Base-by-base conservation (phyloP, 1,284 basidiomycete species). In the Sparassis latifolia region DNA sequence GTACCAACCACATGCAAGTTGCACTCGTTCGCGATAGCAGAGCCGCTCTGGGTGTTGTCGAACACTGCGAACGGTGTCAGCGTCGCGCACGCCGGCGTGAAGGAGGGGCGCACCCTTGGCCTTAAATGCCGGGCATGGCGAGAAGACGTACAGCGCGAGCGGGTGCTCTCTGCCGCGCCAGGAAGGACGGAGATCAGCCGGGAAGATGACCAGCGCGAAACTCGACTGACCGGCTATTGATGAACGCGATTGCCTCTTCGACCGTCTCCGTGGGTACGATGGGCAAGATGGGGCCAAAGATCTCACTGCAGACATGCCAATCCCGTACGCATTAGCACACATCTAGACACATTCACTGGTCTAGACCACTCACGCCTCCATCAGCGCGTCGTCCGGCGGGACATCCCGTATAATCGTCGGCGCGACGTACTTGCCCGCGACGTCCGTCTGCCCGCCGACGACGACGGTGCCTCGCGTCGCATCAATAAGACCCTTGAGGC, bases 121-220 rank as follows among this genome's bases (percentile, higher is more conserved):
- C 66, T 88, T 88, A 61, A 83, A 76, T 28, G 65, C 66, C 1
- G 73, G 58, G 59, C 85, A 77, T 48, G 77, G 66, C 1, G 86
- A 75, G 69, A 92, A 93, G 33, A 89, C 78, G 59, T 93, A 92
- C 9, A 92, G 67, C 0, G 82, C 78, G 5, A 93, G 75, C 2
- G 91, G 88, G 56, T 90, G 82, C 87, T 43, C 84, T 86, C 5
- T 33, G 37, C 33, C 9, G 33, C 20, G 20, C 20, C 20, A 20
- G 20, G 20, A 20, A 20, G 20, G 20, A 20, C 20, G 30, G 29
- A 33, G 20, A 41, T 33, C 38, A 30, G 33, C 10, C 6, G 3
- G 3, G 4, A 3, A 42, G 4, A 41, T 32, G 28, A 43, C 40
- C 10, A 27, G 27, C 9, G 27, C 6, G 29, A 4, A 9, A 12